Base-by-base conservation (phyloP, 2,329 filamentous ascomycete genomes). In the Onygena corvina region DNA sequence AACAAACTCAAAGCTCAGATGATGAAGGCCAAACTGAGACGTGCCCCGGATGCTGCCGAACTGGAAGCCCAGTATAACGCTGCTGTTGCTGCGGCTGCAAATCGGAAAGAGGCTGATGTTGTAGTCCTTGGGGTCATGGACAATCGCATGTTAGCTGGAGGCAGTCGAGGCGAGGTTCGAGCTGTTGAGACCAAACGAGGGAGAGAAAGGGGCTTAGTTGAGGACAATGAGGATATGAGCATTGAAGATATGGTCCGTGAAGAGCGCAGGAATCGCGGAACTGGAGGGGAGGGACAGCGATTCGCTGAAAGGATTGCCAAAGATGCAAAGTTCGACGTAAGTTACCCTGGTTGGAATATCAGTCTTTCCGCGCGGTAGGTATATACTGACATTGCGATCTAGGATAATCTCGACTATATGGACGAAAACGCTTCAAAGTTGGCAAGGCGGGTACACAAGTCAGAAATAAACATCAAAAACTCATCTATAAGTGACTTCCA, bases 191-290 rank as follows among this genome's bases (percentile, higher is more conserved):
- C 80, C 51, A 92, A 84, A 61, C 80, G 89, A 44, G 90, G 89
- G 2, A 76, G 79, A 4, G 89, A 94, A 65, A 80, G 89, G 48
- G 92, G 90, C 1, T 75, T 81, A 5, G 84, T 98, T 4, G 80
- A 86, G 57, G 87, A 92, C 56, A 96, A 96, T 61, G 85, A 93
- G 48, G 88, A 96, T 59, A 96, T 98, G 88, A 83, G 74, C 25
- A 84, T 98, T 52, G 88, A 94, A 48, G 92, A 98, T 65, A 98
- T 98, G 92, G 80, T 98, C 14, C 81, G 87, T 23, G 89, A 96
- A 66, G 92, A 98, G 67, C 80, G 86, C 30, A 83, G 90, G 49
- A 95, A 86, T 3, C 82, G 81, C 51, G 82, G 82, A 12, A 80
- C 86, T 60, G 72, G 73, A 3, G 86, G 85, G 35, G 89, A 95